phyloP scores from a whole-genome alignment of 495 filamentous ascomycete genomes.

The Chaetomium cochliodes region DNA sequence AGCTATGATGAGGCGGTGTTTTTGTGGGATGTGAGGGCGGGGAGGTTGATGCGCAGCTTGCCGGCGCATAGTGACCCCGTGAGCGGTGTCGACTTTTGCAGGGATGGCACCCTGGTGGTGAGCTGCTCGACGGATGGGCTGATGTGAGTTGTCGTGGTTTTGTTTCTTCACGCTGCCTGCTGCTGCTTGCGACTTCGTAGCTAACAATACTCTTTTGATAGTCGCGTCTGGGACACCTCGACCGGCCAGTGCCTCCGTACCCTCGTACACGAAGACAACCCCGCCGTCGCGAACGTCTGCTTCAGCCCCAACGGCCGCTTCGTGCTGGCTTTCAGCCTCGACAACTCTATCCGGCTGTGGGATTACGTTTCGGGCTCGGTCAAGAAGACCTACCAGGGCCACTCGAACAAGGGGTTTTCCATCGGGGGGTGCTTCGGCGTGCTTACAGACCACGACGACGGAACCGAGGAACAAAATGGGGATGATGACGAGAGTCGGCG shows the following conservation, averaged over 20 bases:
- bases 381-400: slow-evolving; percentile 96
- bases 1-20: slow-evolving; percentile 97
- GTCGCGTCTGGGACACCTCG: slow-evolving; percentile 89
- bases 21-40: slow-evolving; percentile 89
- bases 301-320: slow-evolving; percentile 94
- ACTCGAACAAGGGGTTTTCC: slow-evolving; percentile 79
- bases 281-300: slow-evolving; percentile 81
- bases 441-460: slow-evolving; percentile 45
- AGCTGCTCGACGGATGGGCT: slow-evolving; percentile 88
- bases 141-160: slow-evolving; percentile 52
- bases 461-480: slow-evolving; percentile 30
- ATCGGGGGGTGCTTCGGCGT: slow-evolving; percentile 77
- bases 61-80: slow-evolving; percentile 96
- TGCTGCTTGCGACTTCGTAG: neutral
- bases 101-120: slow-evolving; percentile 86
- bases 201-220: slow-evolving; percentile 28
- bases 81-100: slow-evolving; percentile 85
- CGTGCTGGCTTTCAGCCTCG: slow-evolving; percentile 86
- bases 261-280: slow-evolving; percentile 93
- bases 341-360: slow-evolving; percentile 88
- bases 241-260: slow-evolving; percentile 95
- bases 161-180: neutral
- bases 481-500: slow-evolving; percentile 23
- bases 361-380: slow-evolving; percentile 83
- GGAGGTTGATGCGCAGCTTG: slow-evolving; percentile 78